phyloP scores from a whole-genome alignment of 2,329 filamentous ascomycete genomes.

The Dichotomopilus funicola region DNA sequence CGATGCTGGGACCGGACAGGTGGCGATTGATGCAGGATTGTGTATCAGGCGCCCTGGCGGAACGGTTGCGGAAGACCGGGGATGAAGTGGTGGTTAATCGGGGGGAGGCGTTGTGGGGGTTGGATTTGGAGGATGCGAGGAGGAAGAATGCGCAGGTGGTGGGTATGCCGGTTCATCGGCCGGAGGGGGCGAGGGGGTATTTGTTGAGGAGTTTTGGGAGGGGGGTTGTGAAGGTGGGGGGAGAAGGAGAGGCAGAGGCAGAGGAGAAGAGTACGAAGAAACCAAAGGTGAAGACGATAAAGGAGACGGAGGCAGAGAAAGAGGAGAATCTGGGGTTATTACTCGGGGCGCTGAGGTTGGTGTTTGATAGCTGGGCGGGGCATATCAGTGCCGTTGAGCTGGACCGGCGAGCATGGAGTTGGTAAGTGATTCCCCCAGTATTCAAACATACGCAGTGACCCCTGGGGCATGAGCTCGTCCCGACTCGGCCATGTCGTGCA shows the following conservation, averaged over 20 bases:
- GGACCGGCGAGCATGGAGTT: slow-evolving; percentile 70
- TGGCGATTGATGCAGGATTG: slow-evolving; percentile 57
- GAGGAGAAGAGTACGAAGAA: slow-evolving; percentile 21
- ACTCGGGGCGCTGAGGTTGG: slow-evolving; percentile 62
- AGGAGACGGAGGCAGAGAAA: slow-evolving; percentile 52
- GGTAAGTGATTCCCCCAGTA: slow-evolving; percentile 36
- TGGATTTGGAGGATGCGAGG: slow-evolving; percentile 48
- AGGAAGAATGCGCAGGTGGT: slow-evolving; percentile 31
- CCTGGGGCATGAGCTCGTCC: no score
- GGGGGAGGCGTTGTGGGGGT: slow-evolving; percentile 54
- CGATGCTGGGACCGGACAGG: slow-evolving; percentile 54
- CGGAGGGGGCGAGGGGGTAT: slow-evolving; percentile 60
- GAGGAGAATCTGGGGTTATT: slow-evolving; percentile 63
- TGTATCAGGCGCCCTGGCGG: slow-evolving; percentile 48
- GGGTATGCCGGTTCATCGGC: slow-evolving; percentile 66
- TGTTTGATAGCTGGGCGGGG: slow-evolving; percentile 69
- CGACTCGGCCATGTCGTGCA: neutral
- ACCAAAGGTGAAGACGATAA: slow-evolving; percentile 42
- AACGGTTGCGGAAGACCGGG: slow-evolving; percentile 40
- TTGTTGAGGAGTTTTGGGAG: slow-evolving; percentile 54
- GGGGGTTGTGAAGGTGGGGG: slow-evolving; percentile 25
- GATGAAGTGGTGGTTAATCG: slow-evolving; percentile 33
- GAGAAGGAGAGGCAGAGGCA: neutral
- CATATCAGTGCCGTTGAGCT: slow-evolving; percentile 59
- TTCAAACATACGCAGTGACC: no score